Conservation (phyloP, 805 yeast species). For the Barnettozyma siamensis region DNA sequence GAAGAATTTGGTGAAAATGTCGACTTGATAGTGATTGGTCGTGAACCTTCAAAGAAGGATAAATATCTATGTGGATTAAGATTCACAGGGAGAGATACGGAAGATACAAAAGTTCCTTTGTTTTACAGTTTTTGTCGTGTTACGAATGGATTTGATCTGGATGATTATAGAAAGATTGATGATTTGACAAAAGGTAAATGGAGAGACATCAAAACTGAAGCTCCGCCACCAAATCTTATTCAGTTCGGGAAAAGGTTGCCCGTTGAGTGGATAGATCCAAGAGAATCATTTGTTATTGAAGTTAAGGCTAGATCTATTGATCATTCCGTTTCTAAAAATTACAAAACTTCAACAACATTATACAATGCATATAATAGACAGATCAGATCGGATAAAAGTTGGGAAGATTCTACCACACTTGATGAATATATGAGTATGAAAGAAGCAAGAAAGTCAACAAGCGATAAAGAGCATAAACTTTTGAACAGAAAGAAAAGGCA, state of each 20-base stretch:
- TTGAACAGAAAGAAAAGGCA: constrained; percentile 22
- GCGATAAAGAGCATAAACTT: constrained; percentile 24
- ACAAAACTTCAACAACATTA: constrained; percentile 63
- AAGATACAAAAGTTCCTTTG: constrained; percentile 17
- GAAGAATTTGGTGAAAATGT: constrained; percentile 82
- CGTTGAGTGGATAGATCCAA: constrained; percentile 73
- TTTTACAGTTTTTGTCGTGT: constrained; percentile 70
- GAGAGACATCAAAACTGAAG: constrained; percentile 35
- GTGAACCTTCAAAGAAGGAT: constrained; percentile 61
- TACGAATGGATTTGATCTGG: constrained; percentile 75
- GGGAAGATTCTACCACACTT: constrained; percentile 48
- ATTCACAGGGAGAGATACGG: constrained; percentile 32
- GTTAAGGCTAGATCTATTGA: constrained; percentile 76
- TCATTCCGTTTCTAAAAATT: constrained; percentile 39
- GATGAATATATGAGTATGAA: constrained; percentile 44
- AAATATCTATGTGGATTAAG: constrained; percentile 71
- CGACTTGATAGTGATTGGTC: constrained; percentile 77
- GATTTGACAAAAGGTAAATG: constrained; percentile 55
- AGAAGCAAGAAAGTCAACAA: constrained; percentile 12
- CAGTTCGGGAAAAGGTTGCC: constrained; percentile 61
- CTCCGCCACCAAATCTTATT: constrained; percentile 38
- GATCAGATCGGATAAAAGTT: constrained; percentile 64
- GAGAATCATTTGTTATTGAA: constrained; percentile 71
- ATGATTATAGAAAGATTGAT: constrained; percentile 56
- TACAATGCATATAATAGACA: constrained; percentile 69